A percentile compares a stretch with the other conserved stretches of the same genome.
phyloP scores from a whole-genome alignment of 1,284 basidiomycete genomes.

The Tetrapyrgos nigripes region DNA sequence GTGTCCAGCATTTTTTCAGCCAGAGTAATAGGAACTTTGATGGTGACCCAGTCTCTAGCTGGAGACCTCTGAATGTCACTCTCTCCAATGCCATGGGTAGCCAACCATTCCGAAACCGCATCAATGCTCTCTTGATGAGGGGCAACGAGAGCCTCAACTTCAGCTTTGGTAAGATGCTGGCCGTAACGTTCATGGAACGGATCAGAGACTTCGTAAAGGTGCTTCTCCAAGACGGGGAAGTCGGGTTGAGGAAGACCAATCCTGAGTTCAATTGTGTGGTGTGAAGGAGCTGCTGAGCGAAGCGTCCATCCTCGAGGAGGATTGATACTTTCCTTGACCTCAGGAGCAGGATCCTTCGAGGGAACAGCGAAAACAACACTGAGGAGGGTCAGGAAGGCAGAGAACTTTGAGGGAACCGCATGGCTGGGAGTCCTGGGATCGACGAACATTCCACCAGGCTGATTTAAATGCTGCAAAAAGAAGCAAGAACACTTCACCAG shows the following conservation, averaged over 20 bases:
- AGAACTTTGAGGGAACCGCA: neutral
- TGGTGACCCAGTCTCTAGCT: constrained; percentile 72
- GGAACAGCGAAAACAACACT: neutral
- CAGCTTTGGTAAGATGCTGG: constrained; percentile 66
- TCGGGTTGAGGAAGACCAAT: constrained; percentile 74
- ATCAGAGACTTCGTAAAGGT: constrained; percentile 72
- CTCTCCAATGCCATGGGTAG: constrained; percentile 56
- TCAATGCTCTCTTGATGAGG: constrained; percentile 61
- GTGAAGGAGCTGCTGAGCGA: constrained; percentile 47
- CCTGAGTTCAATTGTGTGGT: constrained; percentile 60
- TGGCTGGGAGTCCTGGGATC: neutral
- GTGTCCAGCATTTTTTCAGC: constrained; percentile 76
- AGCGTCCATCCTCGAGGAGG: constrained; percentile 60
- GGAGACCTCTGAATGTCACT: constrained; percentile 57
- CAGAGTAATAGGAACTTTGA: constrained; percentile 61
- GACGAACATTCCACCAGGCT: neutral
- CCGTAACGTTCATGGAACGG: constrained; percentile 70
- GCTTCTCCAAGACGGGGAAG: constrained; percentile 62
- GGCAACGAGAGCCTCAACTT: constrained; percentile 64
- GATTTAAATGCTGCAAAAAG: neutral
- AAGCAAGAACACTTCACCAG: neutral
- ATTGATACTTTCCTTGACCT: constrained; percentile 47
- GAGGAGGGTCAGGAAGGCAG: neutral
- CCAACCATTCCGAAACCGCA: constrained; percentile 69
- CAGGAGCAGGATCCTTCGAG: neutral